A percentile compares a stretch with the other conserved stretches of the same genome.
Conservation (phyloP, 2,329 filamentous ascomycete genomes). For the Dothidotthia symphoricarpi region DNA sequence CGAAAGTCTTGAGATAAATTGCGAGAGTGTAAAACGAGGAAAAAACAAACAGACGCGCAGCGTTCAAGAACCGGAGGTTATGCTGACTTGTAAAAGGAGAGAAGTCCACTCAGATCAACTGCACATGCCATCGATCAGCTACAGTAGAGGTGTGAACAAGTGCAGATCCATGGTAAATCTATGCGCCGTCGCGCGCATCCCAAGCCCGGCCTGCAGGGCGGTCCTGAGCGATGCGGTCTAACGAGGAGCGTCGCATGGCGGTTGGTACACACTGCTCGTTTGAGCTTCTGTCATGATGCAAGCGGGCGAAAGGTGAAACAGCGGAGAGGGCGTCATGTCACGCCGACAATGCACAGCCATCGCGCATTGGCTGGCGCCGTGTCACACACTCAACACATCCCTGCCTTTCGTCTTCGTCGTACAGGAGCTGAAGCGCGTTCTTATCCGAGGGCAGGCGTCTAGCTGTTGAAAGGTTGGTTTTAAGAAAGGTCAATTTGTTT, state of each 20-base stretch:
- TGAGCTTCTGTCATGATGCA: constrained; percentile 4
- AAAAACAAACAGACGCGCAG: constrained; percentile 28
- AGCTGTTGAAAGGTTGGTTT: too few relatives aligned
- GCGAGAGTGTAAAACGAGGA: constrained; percentile 1
- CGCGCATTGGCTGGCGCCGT: not conserved
- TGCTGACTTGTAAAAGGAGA: constrained; percentile 11
- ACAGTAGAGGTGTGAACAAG: too few relatives aligned
- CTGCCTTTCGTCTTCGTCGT: too few relatives aligned
- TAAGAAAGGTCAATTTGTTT: too few relatives aligned
- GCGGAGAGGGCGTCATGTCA: not conserved
- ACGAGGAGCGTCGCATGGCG: constrained; percentile 10
- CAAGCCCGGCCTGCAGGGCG: too few relatives aligned
- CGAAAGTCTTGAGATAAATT: constrained; percentile 9
- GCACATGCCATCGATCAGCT: constrained; percentile 23
- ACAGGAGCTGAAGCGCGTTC: too few relatives aligned
- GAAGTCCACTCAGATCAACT: constrained; percentile 7
- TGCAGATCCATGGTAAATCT: constrained; percentile 19
- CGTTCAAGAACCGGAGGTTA: constrained; percentile 15
- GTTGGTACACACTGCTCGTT: constrained; percentile 12
- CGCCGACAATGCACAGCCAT: not conserved
- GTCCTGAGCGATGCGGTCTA: too few relatives aligned
- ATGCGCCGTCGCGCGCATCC: too few relatives aligned
- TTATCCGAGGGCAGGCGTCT: too few relatives aligned
- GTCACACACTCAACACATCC: too few relatives aligned
- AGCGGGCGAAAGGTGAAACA: too few relatives aligned